Evolutionary conservation across 768 basidiomycete species (phyloP), one percentile per base, ranked within the genome.

Genomic region (Auriculariales sp.): DNA sequence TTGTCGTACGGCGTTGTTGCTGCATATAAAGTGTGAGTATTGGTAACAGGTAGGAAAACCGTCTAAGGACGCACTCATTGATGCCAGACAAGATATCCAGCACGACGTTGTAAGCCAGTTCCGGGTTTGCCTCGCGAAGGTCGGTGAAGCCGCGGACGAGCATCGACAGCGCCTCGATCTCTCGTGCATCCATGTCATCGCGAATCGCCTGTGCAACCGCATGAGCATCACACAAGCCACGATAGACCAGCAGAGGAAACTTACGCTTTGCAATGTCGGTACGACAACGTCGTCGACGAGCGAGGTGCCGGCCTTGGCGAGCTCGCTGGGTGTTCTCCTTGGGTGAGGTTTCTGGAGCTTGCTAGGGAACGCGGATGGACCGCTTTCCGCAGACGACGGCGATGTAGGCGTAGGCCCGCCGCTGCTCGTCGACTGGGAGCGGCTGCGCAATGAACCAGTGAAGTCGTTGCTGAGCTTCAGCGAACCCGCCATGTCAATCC

Each of bases 81-180:
- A 98, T 83, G 12, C 87, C 91, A 30, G 83, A 75, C 9, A 98
- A 70, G 33, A 98, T 78, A 59, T 97, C 93, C 49, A 93, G 78
- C 33, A 98, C 76, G 42, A 94, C 69, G 53, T 79, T 82, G 61
- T 95, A 94, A 0, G 89, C 85, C 28, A 95, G 71, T 51, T 83
- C 79, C 0, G 94, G 77, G 58, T 93, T 92, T 19, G 78, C 75
- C 15, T 82, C 79, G 51, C 81, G 80, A 17, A 99, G 71, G 58
- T 94, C 91, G 31, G 77, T 66, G 63, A 98, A 97, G 1, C 94
- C 95, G 53, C 89, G 74, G 36, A 84, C 77, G 22, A 99, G 74
- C 79, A 89, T 87, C 64, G 83, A 85, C 33, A 97, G 65, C 11
- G 90, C 83, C 61, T 94, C 90, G 1, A 91, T 83, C 57, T 92